phyloP scores from a whole-genome alignment of 2,329 filamentous ascomycete genomes.

The Aspergillus ochraceus region DNA sequence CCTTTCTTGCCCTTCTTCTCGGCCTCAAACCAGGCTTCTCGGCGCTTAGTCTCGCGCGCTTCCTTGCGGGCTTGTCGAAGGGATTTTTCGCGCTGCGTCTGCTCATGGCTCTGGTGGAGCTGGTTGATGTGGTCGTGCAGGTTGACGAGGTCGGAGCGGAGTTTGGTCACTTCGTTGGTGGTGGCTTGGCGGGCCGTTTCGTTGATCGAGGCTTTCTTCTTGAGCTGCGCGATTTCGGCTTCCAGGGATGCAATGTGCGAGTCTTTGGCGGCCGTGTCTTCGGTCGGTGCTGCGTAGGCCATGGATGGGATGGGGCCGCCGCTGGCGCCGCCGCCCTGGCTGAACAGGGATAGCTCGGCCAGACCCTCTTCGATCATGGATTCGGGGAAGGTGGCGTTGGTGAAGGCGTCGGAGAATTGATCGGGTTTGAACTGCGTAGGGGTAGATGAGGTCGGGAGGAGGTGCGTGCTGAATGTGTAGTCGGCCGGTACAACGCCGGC shows the following conservation, averaged over 20 bases:
- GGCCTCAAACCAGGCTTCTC: slow-evolving; percentile 47
- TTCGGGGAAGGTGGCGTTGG: slow-evolving; percentile 39
- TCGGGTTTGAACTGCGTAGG: slow-evolving; percentile 8
- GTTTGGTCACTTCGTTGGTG: slow-evolving; percentile 35
- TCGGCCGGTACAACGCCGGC: slow-evolving; percentile 42
- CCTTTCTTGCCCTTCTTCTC: slow-evolving; percentile 46
- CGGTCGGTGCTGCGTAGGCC: slow-evolving; percentile 7
- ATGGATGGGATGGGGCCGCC: slow-evolving; percentile 16
- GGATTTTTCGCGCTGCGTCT: slow-evolving; percentile 32
- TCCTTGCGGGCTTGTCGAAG: slow-evolving; percentile 39
- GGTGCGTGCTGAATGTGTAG: slow-evolving; percentile 44
- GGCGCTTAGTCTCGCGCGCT: slow-evolving; percentile 38
- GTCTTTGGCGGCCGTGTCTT: slow-evolving; percentile 25
- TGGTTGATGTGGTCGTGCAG: slow-evolving; percentile 41
- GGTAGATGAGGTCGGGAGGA: slow-evolving; percentile 24
- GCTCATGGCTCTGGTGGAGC: slow-evolving; percentile 41
- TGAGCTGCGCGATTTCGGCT: slow-evolving; percentile 40
- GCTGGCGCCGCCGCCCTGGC: slow-evolving; percentile 25
- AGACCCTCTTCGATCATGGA: slow-evolving; percentile 43
- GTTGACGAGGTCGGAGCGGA: slow-evolving; percentile 36
- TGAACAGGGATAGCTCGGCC: slow-evolving; percentile 36
- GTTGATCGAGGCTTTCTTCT: slow-evolving; percentile 36
- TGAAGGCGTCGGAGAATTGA: slow-evolving; percentile 39
- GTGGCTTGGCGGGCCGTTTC: slow-evolving; percentile 38
- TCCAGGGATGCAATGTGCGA: slow-evolving; percentile 35